Percentiles rank a stretch among this genome's conserved stretches.
phyloP scores from a whole-genome alignment of 176 grass and related monocot genomes.

The Canna indica region DNA sequence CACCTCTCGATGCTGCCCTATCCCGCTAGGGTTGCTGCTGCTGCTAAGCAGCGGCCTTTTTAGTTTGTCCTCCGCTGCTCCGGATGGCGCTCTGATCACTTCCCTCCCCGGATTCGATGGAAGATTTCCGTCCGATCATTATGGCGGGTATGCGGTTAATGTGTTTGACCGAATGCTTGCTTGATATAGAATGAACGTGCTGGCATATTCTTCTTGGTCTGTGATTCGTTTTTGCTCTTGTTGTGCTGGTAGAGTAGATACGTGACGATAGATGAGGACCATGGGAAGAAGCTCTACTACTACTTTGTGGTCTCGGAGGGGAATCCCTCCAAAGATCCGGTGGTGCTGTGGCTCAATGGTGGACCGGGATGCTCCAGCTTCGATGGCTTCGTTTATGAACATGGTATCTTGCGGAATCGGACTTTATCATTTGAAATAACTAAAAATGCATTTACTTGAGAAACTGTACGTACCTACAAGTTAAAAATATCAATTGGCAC shows the following conservation, averaged over 20 bases:
- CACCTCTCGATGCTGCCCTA: background rate
- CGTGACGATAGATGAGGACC: slow-evolving; percentile 41
- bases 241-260: slow-evolving; percentile 16
- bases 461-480: too few relatives aligned
- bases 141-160: slow-evolving; percentile 26
- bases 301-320: slow-evolving; percentile 65
- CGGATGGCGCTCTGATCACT: slow-evolving; percentile 25
- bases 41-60: background rate
- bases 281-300: slow-evolving; percentile 60
- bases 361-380: slow-evolving; percentile 88
- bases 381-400: slow-evolving; percentile 71
- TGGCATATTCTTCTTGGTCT: background rate
- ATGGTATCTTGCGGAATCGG: slow-evolving; percentile 24
- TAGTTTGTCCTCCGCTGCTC: slow-evolving; percentile 9
- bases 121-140: slow-evolving; percentile 32
- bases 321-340: slow-evolving; percentile 48
- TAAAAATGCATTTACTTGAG: too few relatives aligned
- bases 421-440: background rate
- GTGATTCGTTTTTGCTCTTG: background rate
- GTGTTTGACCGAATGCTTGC: background rate
- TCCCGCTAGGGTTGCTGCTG: slow-evolving; percentile 7
- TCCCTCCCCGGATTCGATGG: slow-evolving; percentile 32
- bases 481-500: too few relatives aligned
- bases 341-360: slow-evolving; percentile 89
- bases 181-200: background rate